Evolutionary conservation across 106 monocot genomes (phyloP).

Genomic region (Allium fistulosum): DNA sequence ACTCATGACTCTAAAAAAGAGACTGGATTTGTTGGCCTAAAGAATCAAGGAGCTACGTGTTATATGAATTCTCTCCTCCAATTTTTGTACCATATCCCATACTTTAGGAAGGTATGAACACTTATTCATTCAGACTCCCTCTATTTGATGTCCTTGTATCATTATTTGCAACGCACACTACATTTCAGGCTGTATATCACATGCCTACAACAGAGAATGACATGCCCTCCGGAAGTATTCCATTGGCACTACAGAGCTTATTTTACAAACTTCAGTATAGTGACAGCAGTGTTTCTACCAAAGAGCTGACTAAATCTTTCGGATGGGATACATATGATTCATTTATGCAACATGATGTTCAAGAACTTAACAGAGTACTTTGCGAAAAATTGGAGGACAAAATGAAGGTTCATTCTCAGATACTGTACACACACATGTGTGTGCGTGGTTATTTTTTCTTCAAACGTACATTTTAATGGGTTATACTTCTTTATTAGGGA

Average conservation of each 20-base stretch:
- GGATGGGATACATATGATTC: slow-evolving; percentile 95
- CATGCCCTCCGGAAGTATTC: slow-evolving; percentile 86
- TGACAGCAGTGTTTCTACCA: slow-evolving; percentile 85
- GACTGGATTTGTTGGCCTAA: slow-evolving; percentile 65
- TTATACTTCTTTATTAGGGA: slow-evolving; percentile 39
- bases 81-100: slow-evolving; percentile 60
- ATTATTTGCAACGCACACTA: slow-evolving; percentile 12
- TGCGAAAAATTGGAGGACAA: slow-evolving; percentile 93
- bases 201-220: slow-evolving; percentile 96
- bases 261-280: slow-evolving; percentile 80
- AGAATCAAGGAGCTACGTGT: slow-evolving; percentile 75
- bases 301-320: slow-evolving; percentile 93
- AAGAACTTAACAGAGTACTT: slow-evolving; percentile 85
- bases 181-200: slow-evolving; percentile 33
- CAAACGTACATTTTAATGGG: not conserved
- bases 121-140: not conserved
- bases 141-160: slow-evolving; percentile 18
- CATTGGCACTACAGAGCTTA: slow-evolving; percentile 69
- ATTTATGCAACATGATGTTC: slow-evolving; percentile 96
- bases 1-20: slow-evolving; percentile 62
- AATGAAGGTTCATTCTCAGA: slow-evolving; percentile 52
- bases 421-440: too few species aligned
- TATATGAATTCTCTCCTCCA: slow-evolving; percentile 75
- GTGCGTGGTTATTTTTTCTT: too few species aligned
- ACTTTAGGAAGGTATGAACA: slow-evolving; percentile 58